phyloP scores from a whole-genome alignment of 352 stramenopile species.

The Aphanomyces cochlioides region DNA sequence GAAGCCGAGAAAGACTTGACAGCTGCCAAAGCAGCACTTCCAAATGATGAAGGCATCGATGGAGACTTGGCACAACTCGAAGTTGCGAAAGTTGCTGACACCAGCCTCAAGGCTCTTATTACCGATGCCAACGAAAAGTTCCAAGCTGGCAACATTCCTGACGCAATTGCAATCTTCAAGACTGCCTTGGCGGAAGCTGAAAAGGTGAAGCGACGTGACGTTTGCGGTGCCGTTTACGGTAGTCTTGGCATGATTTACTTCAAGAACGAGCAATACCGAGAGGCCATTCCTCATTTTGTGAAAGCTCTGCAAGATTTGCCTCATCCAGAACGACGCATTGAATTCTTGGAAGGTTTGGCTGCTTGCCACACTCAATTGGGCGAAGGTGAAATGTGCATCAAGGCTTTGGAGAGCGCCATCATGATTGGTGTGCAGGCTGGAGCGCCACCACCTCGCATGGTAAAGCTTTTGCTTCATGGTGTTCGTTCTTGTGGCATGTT shows the following conservation, averaged over 20 bases:
- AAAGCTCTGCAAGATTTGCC: slow-evolving; percentile 28
- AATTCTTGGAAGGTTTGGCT: slow-evolving; percentile 26
- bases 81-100: slow-evolving; percentile 20
- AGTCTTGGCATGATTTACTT: slow-evolving; percentile 28
- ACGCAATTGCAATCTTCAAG: slow-evolving; percentile 20
- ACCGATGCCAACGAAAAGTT: slow-evolving; percentile 25
- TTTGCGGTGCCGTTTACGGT: slow-evolving; percentile 26
- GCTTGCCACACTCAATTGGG: slow-evolving; percentile 25
- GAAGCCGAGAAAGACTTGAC: slow-evolving; percentile 27
- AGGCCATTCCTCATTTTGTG: slow-evolving; percentile 28
- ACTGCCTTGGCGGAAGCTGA: slow-evolving; percentile 13
- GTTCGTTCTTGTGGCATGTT: slow-evolving; percentile 27
- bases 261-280: slow-evolving; percentile 24
- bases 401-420: slow-evolving; percentile 27
- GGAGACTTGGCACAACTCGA: slow-evolving; percentile 18
- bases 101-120: slow-evolving; percentile 17
- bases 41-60: slow-evolving; percentile 19
- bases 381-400: slow-evolving; percentile 29
- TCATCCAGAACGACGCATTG: slow-evolving; percentile 26
- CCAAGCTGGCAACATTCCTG: slow-evolving; percentile 12
- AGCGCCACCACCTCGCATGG: slow-evolving; percentile 25
- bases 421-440: slow-evolving; percentile 31
- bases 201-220: slow-evolving; percentile 26
- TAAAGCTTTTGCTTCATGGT: slow-evolving; percentile 29
- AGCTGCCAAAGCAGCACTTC: slow-evolving; percentile 12